Evolutionary conservation across 1,139 yeast genomes (phyloP).

Genomic region (Diutina pseudorugosa): DNA sequence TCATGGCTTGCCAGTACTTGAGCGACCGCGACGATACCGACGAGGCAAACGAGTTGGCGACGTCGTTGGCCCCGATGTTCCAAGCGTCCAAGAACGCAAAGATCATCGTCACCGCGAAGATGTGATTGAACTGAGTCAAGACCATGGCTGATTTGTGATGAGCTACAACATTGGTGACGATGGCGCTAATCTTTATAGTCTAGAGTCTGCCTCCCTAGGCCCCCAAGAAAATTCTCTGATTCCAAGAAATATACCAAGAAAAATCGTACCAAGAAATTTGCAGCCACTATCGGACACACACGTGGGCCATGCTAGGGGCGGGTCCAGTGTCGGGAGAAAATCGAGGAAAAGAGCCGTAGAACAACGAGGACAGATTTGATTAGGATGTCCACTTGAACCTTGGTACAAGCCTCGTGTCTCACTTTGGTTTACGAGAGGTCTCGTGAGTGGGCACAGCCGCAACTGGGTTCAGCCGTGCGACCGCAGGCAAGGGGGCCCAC

Average conservation of each 20-base stretch:
- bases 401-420: not conserved
- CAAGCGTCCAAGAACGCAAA: conserved; percentile 76
- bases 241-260: not conserved
- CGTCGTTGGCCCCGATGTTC: conserved; percentile 78
- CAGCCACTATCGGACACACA: not conserved
- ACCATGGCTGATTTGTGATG: not conserved
- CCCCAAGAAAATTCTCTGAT: not conserved
- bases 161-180: not conserved
- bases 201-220: not conserved
- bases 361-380: not conserved
- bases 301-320: not conserved
- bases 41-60: conserved; percentile 70
- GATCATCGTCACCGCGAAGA: conserved; percentile 54
- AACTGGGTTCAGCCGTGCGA: not conserved
- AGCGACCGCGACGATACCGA: conserved; percentile 60
- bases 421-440: not conserved
- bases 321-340: too few relatives aligned
- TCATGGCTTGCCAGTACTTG: conserved; percentile 66
- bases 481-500: not conserved
- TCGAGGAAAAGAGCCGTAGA: not conserved
- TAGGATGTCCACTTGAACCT: too few relatives aligned
- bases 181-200: not conserved
- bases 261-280: not conserved
- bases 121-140: conserved; percentile 40
- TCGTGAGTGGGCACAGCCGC: not conserved